Evolutionary conservation across 148 eudicot species (phyloP).

Genomic region (Gaultheria prostrata): DNA sequence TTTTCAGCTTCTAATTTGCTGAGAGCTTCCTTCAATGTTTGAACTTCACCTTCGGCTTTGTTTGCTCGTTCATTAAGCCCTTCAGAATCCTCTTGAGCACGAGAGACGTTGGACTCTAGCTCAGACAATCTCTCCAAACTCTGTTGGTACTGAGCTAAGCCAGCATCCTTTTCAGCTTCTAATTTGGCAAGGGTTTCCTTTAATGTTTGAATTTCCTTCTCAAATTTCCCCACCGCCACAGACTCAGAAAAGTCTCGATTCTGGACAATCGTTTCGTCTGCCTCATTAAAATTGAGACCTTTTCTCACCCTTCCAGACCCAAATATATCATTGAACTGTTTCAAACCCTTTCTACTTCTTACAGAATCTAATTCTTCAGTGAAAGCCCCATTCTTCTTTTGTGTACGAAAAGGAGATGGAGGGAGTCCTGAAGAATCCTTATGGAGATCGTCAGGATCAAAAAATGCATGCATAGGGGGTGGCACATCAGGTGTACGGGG

Average conservation of each 20-base stretch:
- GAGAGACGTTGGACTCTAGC: slow-evolving; percentile 59
- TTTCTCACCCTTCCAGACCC: slow-evolving; percentile 59
- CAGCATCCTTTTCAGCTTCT: slow-evolving; percentile 86
- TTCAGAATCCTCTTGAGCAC: slow-evolving; percentile 59
- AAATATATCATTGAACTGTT: slow-evolving; percentile 31
- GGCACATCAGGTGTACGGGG: slow-evolving; percentile 61
- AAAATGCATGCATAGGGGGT: slow-evolving; percentile 32
- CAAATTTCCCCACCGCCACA: slow-evolving; percentile 50
- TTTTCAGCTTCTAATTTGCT: slow-evolving; percentile 68
- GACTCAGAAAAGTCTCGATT: slow-evolving; percentile 36
- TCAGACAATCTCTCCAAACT: slow-evolving; percentile 64
- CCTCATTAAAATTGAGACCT: slow-evolving; percentile 63
- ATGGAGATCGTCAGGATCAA: slow-evolving; percentile 37
- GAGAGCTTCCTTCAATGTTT: slow-evolving; percentile 55
- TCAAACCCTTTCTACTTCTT: slow-evolving; percentile 30
- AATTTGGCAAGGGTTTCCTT: slow-evolving; percentile 74
- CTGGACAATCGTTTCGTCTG: slow-evolving; percentile 32
- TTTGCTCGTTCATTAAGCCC: slow-evolving; percentile 62
- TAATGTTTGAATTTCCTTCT: slow-evolving; percentile 58
- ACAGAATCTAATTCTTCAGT: slow-evolving; percentile 35
- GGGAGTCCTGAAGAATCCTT: slow-evolving; percentile 40
- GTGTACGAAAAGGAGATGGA: slow-evolving; percentile 32
- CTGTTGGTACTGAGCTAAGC: slow-evolving; percentile 53
- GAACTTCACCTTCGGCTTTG: slow-evolving; percentile 69
- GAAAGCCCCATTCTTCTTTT: slow-evolving; percentile 37